These are phyloP conservation scores for Microstegium vimineum DNA, from an alignment of 176 grass and related monocot species.

Conservation along the genomic window DNA sequence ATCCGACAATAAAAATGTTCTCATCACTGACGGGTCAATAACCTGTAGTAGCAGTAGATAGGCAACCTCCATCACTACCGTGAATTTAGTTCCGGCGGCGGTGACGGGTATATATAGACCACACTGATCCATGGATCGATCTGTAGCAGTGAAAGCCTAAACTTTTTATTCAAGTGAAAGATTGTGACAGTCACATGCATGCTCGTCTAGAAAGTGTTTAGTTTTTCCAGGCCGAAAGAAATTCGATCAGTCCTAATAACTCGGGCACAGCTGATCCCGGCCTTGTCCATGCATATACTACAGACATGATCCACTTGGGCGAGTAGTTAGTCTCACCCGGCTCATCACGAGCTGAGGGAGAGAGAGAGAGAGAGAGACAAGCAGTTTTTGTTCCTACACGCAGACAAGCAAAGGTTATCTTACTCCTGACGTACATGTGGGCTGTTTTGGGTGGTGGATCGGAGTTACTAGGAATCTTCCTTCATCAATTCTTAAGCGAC, in stretches of 20 bases:
- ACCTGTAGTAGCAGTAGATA: too few species aligned
- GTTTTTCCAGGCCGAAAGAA: neutral
- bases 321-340: neutral
- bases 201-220: neutral
- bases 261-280: neutral
- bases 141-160: too few species aligned
- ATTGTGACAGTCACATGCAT: neutral
- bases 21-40: too few species aligned
- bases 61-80: too few species aligned
- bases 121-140: too few species aligned
- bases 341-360: neutral
- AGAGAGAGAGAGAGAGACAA: neutral
- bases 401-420: neutral
- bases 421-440: conserved; percentile 30
- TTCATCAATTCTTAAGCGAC: neutral
- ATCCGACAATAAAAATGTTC: too few species aligned
- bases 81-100: too few species aligned
- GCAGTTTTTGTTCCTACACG: conserved; percentile 15
- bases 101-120: too few species aligned
- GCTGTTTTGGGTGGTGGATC: neutral
- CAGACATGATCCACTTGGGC: neutral
- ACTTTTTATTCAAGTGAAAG: neutral
- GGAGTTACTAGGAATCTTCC: conserved; percentile 32
- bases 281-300: neutral
- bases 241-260: neutral